A percentile compares a stretch with the other conserved stretches of the same genome.
Conservation (phyloP, 1,284 basidiomycete species). For the Heterobasidion irregulare region DNA sequence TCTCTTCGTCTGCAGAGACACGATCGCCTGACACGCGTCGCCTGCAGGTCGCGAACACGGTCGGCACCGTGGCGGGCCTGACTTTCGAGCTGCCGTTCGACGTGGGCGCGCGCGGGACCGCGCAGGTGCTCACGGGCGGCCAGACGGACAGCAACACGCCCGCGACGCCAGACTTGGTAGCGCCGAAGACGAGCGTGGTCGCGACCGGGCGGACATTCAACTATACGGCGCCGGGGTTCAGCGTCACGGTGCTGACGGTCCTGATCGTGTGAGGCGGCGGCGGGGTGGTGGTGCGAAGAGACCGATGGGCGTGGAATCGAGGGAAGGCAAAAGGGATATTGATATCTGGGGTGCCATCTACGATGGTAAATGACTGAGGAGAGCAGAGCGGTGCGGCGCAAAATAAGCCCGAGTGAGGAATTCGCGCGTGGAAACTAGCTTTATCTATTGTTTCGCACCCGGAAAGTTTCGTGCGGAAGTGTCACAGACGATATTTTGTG, state of each 20-base stretch:
- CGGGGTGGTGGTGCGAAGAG: background rate
- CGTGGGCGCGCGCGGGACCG: conserved; percentile 33
- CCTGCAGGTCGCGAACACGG: conserved; percentile 45
- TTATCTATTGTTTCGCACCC: no score
- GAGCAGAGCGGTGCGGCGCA: no score
- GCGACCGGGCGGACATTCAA: conserved; percentile 39
- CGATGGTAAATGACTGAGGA: no score
- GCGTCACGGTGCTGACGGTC: conserved; percentile 45
- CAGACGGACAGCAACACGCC: conserved; percentile 48
- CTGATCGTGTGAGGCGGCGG: conserved; percentile 1
- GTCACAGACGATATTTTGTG: no score
- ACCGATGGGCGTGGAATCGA: no score
- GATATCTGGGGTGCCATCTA: no score
- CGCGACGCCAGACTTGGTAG: conserved; percentile 33
- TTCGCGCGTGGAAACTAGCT: no score
- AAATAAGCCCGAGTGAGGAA: no score
- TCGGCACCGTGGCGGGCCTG: conserved; percentile 27
- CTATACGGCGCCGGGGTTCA: conserved; percentile 51
- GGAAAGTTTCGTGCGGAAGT: no score
- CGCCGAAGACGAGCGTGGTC: conserved; percentile 36
- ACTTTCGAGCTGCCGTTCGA: conserved; percentile 49
- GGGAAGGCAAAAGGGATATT: no score
- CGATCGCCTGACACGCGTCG: background rate
- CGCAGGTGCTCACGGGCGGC: conserved; percentile 39
- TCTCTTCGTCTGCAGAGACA: background rate